A percentile compares a stretch with the other conserved stretches of the same genome.
phyloP scores from a whole-genome alignment of 805 yeast species.

The Kazachstania taianensis region DNA sequence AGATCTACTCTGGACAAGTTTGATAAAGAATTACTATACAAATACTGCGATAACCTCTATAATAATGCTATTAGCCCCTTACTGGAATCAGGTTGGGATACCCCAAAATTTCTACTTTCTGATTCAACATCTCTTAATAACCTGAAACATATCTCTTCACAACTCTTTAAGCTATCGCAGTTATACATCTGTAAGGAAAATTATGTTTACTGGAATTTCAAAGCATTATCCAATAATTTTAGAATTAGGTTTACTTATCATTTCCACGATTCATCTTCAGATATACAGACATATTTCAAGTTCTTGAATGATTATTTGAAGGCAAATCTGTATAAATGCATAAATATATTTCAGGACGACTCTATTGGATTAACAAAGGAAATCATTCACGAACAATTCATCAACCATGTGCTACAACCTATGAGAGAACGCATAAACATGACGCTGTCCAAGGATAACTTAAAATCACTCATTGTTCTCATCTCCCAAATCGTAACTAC shows the following conservation, averaged over 20 bases:
- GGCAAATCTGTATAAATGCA: slow-evolving; percentile 32
- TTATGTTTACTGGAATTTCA: slow-evolving; percentile 36
- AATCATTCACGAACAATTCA: slow-evolving; percentile 32
- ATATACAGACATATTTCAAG: slow-evolving; percentile 44
- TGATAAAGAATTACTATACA: slow-evolving; percentile 7
- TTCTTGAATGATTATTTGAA: slow-evolving; percentile 40
- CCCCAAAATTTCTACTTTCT: slow-evolving; percentile 10
- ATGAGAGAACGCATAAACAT: slow-evolving; percentile 34
- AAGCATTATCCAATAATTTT: slow-evolving; percentile 36
- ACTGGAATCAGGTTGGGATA: slow-evolving; percentile 27
- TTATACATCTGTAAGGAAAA: slow-evolving; percentile 7
- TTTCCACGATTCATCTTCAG: slow-evolving; percentile 34
- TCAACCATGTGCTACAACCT: slow-evolving; percentile 32
- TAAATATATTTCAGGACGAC: slow-evolving; percentile 32
- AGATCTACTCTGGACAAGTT: slow-evolving; percentile 6
- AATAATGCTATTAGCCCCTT: slow-evolving; percentile 12
- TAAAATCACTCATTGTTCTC: slow-evolving; percentile 29
- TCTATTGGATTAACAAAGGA: slow-evolving; percentile 18
- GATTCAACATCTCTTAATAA: slow-evolving; percentile 9
- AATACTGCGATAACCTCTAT: slow-evolving; percentile 7
- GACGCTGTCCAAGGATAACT: slow-evolving; percentile 31
- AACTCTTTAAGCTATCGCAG: slow-evolving; percentile 14
- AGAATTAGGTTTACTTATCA: slow-evolving; percentile 44
- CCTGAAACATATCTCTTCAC: slow-evolving; percentile 14
- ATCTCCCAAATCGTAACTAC: slow-evolving; percentile 34